Percentiles rank a stretch among this genome's conserved stretches.
Conservation (phyloP, 2,329 filamentous ascomycete genomes). For the Pestalotiopsis sp. region DNA sequence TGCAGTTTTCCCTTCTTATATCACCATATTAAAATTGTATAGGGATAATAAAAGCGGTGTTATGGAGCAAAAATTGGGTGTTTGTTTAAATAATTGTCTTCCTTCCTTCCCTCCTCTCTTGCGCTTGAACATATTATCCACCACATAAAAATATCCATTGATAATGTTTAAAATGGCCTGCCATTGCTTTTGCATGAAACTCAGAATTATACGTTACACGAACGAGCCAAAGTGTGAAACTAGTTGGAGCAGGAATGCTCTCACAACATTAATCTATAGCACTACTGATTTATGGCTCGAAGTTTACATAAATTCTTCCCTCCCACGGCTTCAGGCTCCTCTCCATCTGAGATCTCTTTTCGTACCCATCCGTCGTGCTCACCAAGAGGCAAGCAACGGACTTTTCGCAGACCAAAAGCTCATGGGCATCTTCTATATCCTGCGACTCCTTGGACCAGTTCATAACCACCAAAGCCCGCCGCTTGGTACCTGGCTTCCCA, state of each 20-base stretch:
- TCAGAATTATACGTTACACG: too few species aligned
- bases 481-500: conserved; percentile 21
- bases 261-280: background rate
- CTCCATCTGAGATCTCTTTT: conserved; percentile 1
- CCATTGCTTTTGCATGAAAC: too few species aligned
- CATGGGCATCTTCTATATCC: conserved; percentile 25
- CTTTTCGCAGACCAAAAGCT: conserved; percentile 23
- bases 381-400: conserved; percentile 28
- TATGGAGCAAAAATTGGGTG: too few species aligned
- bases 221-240: background rate
- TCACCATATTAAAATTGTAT: too few species aligned
- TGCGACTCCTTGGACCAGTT: conserved; percentile 48
- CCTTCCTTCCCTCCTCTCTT: too few species aligned
- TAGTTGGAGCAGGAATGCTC: background rate
- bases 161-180: too few species aligned
- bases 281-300: background rate
- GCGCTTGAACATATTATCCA: too few species aligned
- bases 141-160: too few species aligned
- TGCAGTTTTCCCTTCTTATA: too few species aligned
- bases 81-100: too few species aligned
- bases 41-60: too few species aligned
- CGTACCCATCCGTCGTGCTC: conserved; percentile 23
- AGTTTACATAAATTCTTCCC: conserved; percentile 29
- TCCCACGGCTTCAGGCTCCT: conserved; percentile 29
- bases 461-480: conserved; percentile 42